Percentiles rank a stretch among this genome's conserved stretches.
Conservation (phyloP, 2,329 filamentous ascomycete species). For the Cercospora sesami region DNA sequence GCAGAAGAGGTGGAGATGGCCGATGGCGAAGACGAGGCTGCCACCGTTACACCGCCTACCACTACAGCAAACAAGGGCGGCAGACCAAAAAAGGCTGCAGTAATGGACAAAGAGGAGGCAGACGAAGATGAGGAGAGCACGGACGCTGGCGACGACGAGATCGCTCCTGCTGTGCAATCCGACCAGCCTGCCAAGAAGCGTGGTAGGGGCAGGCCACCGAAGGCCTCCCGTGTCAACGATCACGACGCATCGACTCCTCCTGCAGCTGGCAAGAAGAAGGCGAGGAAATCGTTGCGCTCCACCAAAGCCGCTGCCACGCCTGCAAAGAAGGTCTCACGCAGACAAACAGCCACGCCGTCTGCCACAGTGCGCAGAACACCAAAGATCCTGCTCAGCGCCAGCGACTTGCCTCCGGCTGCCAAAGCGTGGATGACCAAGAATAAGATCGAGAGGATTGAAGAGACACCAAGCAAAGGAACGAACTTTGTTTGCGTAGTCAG, state of each 20-base stretch:
- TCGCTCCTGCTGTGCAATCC: background rate
- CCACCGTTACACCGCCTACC: background rate
- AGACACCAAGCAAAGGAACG: constrained; percentile 37
- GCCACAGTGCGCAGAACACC: constrained; percentile 10
- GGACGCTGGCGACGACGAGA: constrained; percentile 10
- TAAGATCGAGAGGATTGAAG: constrained; percentile 35
- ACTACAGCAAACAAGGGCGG: background rate
- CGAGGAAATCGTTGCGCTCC: background rate
- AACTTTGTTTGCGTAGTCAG: constrained; percentile 42
- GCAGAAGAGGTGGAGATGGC: background rate
- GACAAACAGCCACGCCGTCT: constrained; percentile 3
- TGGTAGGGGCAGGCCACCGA: background rate
- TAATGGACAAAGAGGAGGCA: background rate
- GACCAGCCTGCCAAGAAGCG: constrained; percentile 2
- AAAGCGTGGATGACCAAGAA: constrained; percentile 40
- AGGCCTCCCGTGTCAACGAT: background rate
- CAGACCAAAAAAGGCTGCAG: background rate
- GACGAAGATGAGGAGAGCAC: background rate
- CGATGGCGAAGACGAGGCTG: background rate
- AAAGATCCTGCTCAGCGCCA: constrained; percentile 31
- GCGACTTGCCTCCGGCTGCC: constrained; percentile 18
- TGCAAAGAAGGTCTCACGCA: background rate
- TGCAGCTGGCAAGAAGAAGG: background rate
- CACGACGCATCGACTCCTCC: background rate
- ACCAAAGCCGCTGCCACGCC: background rate